Percentiles rank a stretch among this genome's conserved stretches.
Conservation (phyloP, 139 green algal genomes). For the Edaphochlamys debaryana region DNA sequence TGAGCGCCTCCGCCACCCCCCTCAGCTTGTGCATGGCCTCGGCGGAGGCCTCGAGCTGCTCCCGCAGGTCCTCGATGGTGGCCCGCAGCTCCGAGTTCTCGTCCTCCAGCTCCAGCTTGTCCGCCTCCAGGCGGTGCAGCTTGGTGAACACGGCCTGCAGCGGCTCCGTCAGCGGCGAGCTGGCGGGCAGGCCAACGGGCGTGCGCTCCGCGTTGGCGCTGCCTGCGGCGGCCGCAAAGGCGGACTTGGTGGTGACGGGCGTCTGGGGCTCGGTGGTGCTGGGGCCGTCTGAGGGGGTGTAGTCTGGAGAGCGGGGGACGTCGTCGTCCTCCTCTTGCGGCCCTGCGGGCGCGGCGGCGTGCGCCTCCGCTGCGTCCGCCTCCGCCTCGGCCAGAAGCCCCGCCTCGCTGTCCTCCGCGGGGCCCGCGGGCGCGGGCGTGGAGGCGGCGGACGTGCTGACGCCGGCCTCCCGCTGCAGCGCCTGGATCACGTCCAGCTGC, state of each 20-base stretch:
- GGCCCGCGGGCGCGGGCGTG: background rate
- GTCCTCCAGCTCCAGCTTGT: constrained; percentile 23
- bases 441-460: background rate
- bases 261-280: no score
- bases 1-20: constrained; percentile 27
- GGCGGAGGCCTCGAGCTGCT: constrained; percentile 22
- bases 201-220: background rate
- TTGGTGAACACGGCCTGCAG: constrained; percentile 10
- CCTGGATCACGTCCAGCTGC: constrained; percentile 29
- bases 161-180: background rate
- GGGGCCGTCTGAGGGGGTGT: no score
- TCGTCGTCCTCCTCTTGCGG: background rate
- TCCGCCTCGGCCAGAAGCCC: background rate
- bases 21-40: constrained; percentile 39
- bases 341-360: no score
- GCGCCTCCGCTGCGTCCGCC: background rate
- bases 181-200: no score
- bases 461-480: background rate
- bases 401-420: background rate
- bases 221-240: background rate
- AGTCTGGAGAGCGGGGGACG: no score
- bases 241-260: no score
- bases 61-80: constrained; percentile 29
- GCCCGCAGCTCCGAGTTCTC: constrained; percentile 18
- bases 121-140: constrained; percentile 11